Evolutionary conservation across 345 rosid genomes (phyloP), one percentile per base, ranked within the genome.

Genomic region (Linum lewisii): DNA sequence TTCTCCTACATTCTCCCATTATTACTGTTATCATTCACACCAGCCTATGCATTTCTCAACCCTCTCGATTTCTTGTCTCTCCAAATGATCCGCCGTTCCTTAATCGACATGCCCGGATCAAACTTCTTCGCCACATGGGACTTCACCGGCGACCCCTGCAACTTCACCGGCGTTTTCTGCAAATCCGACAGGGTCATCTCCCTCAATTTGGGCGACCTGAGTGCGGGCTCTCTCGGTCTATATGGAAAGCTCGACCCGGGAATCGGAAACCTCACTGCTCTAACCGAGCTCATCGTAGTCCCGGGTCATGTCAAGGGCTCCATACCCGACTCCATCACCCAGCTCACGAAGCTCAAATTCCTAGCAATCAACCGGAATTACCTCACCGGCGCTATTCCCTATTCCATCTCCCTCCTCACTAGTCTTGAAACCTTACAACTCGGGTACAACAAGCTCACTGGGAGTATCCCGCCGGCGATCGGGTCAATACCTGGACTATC

Each of bases 121-220:
- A 78, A 69, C 57, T 92, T 84, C 73, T 92, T 92, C 70, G 72
- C 81, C 60, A 79, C 93, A 0, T 88, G 98, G 98, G 96, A 92
- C 60, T 88, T 86, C 75, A 92, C 98, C 21, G 74, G 93, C 21
- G 98, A 92, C 45, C 98, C 98, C 6, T 88, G 98, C 56, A 84
- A 69, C 68, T 92, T 92, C 71, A 79, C 83, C 56, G 95, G 98
- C 24, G 97, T 92, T 67, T 84, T 70, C 72, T 92, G 98, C 25
- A 84, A 82, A 5, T 73, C 71, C 10, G 84, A 92, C 51, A 69
- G 71, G 65, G 98, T 88, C 0, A 61, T 80, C 2, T 64, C 95
- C 14, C 91, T 92, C 21, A 86, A 82, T 47, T 83, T 92, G 42
- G 97, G 98, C 0, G 93, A 92, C 57, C 93, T 87, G 0, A 71